Percentiles rank a stretch among this genome's conserved stretches.
Conservation (phyloP, 345 rosid genomes). For the Clausena lansium region DNA sequence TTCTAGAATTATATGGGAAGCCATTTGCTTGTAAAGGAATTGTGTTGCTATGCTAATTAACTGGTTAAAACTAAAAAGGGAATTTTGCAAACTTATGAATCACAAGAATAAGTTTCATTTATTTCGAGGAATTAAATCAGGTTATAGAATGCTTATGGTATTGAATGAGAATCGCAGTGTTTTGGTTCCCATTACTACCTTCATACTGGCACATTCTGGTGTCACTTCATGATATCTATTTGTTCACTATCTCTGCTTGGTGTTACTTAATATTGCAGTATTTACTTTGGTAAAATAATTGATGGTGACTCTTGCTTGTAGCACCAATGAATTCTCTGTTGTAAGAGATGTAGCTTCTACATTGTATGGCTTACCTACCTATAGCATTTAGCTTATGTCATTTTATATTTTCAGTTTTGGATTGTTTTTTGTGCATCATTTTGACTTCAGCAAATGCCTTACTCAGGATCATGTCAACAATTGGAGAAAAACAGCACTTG, state of each 20-base stretch:
- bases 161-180: not conserved
- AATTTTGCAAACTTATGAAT: not conserved
- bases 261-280: not conserved
- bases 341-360: not conserved
- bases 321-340: not conserved
- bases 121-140: not conserved
- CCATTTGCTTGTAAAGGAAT: not conserved
- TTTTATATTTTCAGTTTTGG: not conserved
- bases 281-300: not conserved
- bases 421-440: slow-evolving; percentile 8
- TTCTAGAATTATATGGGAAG: not conserved
- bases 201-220: not conserved
- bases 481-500: slow-evolving; percentile 85
- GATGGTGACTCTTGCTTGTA: not conserved
- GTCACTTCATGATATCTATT: not conserved
- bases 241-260: not conserved
- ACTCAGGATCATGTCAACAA: slow-evolving; percentile 61
- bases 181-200: not conserved
- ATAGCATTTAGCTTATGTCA: not conserved
- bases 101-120: not conserved
- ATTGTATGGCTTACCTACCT: not conserved
- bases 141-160: not conserved
- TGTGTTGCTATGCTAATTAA: not conserved
- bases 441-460: slow-evolving; percentile 6
- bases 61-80: not conserved